Percentiles rank a stretch among this genome's conserved stretches.
phyloP scores from a whole-genome alignment of 2,329 filamentous ascomycete species.

The Apiospora malaysiana region DNA sequence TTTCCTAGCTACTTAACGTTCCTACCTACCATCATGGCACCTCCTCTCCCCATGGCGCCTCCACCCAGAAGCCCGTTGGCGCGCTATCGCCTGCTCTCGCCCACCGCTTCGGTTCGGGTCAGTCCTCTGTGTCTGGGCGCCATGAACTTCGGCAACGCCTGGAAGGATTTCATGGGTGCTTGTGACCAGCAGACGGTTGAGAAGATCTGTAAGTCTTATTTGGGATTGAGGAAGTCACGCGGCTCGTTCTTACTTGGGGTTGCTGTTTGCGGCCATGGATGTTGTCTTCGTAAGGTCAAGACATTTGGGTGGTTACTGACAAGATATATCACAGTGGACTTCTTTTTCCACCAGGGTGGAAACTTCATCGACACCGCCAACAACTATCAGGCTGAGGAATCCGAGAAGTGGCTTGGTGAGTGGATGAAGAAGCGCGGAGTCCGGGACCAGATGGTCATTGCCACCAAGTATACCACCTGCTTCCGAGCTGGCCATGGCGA shows the following conservation, averaged over 20 bases:
- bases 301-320: not conserved
- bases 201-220: slow-evolving; percentile 46
- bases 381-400: slow-evolving; percentile 69
- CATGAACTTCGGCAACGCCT: slow-evolving; percentile 64
- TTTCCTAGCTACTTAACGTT: not conserved
- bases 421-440: slow-evolving; percentile 71
- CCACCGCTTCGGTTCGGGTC: slow-evolving; percentile 69
- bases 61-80: slow-evolving; percentile 65
- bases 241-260: not conserved
- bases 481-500: slow-evolving; percentile 51
- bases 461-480: slow-evolving; percentile 71
- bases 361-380: slow-evolving; percentile 78
- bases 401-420: slow-evolving; percentile 71
- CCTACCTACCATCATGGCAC: not conserved
- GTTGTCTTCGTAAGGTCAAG: not conserved
- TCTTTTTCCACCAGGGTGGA: slow-evolving; percentile 66
- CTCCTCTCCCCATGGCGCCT: slow-evolving; percentile 41
- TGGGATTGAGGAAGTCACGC: not conserved
- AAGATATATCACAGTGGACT: slow-evolving; percentile 56
- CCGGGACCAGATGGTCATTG: slow-evolving; percentile 72
- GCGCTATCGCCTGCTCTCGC: slow-evolving; percentile 70
- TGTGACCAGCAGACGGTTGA: slow-evolving; percentile 69
- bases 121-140: slow-evolving; percentile 68
- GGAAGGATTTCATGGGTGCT: slow-evolving; percentile 64
- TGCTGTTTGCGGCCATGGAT: not conserved